Evolutionary conservation across 192 early-diverging fungal species (phyloP), one percentile per base, ranked within the genome.

Genomic region (Linnemannia schmuckeri): DNA sequence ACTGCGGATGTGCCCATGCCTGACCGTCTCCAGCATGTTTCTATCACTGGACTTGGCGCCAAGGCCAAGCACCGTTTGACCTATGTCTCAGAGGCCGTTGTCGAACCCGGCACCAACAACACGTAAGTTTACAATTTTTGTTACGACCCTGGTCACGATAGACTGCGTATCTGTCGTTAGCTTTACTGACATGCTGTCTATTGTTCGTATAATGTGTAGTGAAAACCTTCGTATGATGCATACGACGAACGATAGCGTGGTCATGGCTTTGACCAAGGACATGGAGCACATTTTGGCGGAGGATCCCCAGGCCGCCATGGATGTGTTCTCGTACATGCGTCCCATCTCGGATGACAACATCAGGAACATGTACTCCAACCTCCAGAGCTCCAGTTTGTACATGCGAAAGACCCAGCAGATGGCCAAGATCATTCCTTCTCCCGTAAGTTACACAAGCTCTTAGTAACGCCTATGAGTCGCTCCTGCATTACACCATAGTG

Each of bases 351-450:
- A 90, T 66, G 88, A 89, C 18, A 75, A 72, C 44, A 74, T 78
- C 46, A 71, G 79, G 12, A 90, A 89, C 70, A 77, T 88, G 78
- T 90, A 88, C 61, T 86, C 90, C 13, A 90, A 91, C 55, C 69
- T 92, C 37, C 88, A 89, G 61, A 92, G 85, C 69, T 35, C 89
- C 22, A 89, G 90, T 7, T 13, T 90, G 18, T 91, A 87, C 44
- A 76, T 94, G 66, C 68, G 71, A 42, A 78, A 79, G 38, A 89
- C 93, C 8, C 77, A 81, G 7, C 92, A 94, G 80, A 89, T 93
- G 75, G 93, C 90, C 41, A 88, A 88, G 68, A 80, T 91, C 22
- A 88, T 90, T 66, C 91, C 91, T 41, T 82, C 88, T 22, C 89
- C 91, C 33, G 90, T 91, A 89, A 74, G 79, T 44, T 20, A n/a